Percentiles rank a stretch among this genome's conserved stretches.
Evolutionary conservation across 768 basidiomycete genomes (phyloP).

Genomic region (Dioszegia crocea): DNA sequence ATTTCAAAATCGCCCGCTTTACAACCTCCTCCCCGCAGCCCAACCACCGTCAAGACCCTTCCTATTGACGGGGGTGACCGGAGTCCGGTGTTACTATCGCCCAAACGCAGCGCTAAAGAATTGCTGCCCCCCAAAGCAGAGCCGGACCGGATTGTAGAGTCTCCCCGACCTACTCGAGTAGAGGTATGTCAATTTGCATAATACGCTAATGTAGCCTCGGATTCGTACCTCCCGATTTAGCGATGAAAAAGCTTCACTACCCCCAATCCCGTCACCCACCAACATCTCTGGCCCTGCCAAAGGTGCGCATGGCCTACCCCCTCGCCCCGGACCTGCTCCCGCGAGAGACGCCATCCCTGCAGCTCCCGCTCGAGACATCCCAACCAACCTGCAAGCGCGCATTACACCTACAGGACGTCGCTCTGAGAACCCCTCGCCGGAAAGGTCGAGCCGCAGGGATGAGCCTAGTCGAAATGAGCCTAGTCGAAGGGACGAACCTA

Average conservation of each 20-base stretch:
- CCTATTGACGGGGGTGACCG: slow-evolving; percentile 4
- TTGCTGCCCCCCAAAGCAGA: slow-evolving; percentile 10
- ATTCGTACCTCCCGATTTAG: background rate
- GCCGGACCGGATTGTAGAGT: slow-evolving; percentile 30
- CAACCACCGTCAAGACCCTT: background rate
- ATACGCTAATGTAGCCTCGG: background rate
- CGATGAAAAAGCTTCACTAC: background rate
- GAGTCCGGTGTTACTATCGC: too few species aligned
- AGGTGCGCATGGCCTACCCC: slow-evolving; percentile 5
- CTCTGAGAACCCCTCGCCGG: too few species aligned
- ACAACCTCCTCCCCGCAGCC: background rate
- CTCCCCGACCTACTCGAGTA: slow-evolving; percentile 19
- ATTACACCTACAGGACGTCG: too few species aligned
- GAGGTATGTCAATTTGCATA: slow-evolving; percentile 14
- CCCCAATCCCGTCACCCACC: slow-evolving; percentile 4
- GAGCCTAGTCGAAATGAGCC: too few species aligned
- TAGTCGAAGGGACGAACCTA: too few species aligned
- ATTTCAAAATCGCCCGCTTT: background rate
- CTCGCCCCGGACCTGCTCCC: background rate
- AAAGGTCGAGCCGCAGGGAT: too few species aligned
- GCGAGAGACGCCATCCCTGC: too few species aligned
- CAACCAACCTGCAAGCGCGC: too few species aligned
- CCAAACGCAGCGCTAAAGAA: slow-evolving; percentile 16
- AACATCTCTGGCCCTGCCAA: background rate
- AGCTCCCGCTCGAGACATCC: too few species aligned